phyloP scores from a whole-genome alignment of 257 asterid species.

The Mentha longifolia region DNA sequence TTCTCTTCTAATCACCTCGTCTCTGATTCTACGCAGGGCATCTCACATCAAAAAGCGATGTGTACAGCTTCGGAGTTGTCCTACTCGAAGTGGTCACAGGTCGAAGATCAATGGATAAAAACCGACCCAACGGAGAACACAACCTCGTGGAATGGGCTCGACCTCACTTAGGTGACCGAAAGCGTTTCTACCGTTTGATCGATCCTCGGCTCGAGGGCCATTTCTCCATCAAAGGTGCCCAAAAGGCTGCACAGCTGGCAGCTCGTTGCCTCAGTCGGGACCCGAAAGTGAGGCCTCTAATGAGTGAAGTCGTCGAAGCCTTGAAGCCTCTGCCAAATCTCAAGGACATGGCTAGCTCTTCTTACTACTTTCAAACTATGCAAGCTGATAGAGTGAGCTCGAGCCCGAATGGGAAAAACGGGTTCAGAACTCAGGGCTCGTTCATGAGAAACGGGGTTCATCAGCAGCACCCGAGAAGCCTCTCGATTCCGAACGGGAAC shows the following conservation, averaged over 20 bases:
- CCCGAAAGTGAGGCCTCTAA: conserved; percentile 53
- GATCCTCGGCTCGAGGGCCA: conserved; percentile 72
- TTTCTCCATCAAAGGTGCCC: conserved; percentile 68
- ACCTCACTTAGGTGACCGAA: conserved; percentile 60
- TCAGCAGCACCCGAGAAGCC: conserved; percentile 52
- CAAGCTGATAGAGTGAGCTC: conserved; percentile 49
- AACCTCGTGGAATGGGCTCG: conserved; percentile 72
- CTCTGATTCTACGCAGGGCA: conserved; percentile 44
- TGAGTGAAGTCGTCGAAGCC: conserved; percentile 69
- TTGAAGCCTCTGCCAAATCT: conserved; percentile 64
- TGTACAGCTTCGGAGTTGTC: conserved; percentile 66
- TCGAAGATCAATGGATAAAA: conserved; percentile 70
- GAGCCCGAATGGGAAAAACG: conserved; percentile 48
- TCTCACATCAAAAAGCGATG: conserved; percentile 69
- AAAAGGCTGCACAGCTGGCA: conserved; percentile 65
- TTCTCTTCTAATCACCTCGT: conserved; percentile 12
- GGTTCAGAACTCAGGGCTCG: conserved; percentile 43
- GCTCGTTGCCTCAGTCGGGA: conserved; percentile 64
- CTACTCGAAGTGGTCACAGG: conserved; percentile 67
- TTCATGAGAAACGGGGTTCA: conserved; percentile 45
- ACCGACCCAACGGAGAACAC: conserved; percentile 67
- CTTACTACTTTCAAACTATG: conserved; percentile 64
- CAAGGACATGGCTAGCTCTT: conserved; percentile 75
- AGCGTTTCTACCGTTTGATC: conserved; percentile 54
- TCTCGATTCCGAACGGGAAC: conserved; percentile 52